These are phyloP conservation scores for Solanum arcanum DNA, from an alignment of 257 asterid genomes.

Conservation along the genomic window DNA sequence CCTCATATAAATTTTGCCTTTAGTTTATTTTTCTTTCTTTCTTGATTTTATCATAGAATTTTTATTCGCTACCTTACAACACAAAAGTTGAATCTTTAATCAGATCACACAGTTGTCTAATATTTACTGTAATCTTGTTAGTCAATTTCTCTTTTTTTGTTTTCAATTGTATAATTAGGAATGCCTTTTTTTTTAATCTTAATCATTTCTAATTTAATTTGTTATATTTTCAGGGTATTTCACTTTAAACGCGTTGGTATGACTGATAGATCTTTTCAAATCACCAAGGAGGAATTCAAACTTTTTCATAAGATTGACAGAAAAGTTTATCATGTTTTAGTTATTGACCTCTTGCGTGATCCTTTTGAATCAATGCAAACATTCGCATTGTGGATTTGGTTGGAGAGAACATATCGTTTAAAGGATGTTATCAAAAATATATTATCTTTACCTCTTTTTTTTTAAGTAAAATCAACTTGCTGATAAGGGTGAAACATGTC, in stretches of 20 bases:
- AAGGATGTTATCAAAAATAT: constrained; percentile 15
- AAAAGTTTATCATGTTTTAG: constrained; percentile 36
- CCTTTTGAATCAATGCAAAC: constrained; percentile 36
- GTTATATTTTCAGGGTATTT: constrained; percentile 11
- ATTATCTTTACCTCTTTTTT: constrained; percentile 14
- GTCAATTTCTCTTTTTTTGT: neutral
- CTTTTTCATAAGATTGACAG: constrained; percentile 35
- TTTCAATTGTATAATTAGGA: neutral
- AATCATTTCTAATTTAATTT: neutral
- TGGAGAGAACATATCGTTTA: constrained; percentile 20
- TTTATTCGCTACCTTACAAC: neutral
- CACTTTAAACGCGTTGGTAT: constrained; percentile 1
- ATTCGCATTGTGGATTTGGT: constrained; percentile 53
- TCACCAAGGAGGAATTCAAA: constrained; percentile 18
- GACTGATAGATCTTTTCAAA: constrained; percentile 7
- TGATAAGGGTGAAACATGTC: constrained; percentile 48
- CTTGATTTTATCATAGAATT: neutral
- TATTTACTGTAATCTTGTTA: neutral
- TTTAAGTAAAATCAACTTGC: constrained; percentile 19
- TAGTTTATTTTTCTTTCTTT: neutral
- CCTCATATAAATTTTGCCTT: neutral
- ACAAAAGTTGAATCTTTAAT: neutral
- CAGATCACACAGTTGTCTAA: neutral
- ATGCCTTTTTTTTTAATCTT: neutral
- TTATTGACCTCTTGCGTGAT: constrained; percentile 32